A percentile compares a stretch with the other conserved stretches of the same genome.
Evolutionary conservation across 371 early-diverging fungal genomes (phyloP).

Genomic region (Mucor lusitanicus): DNA sequence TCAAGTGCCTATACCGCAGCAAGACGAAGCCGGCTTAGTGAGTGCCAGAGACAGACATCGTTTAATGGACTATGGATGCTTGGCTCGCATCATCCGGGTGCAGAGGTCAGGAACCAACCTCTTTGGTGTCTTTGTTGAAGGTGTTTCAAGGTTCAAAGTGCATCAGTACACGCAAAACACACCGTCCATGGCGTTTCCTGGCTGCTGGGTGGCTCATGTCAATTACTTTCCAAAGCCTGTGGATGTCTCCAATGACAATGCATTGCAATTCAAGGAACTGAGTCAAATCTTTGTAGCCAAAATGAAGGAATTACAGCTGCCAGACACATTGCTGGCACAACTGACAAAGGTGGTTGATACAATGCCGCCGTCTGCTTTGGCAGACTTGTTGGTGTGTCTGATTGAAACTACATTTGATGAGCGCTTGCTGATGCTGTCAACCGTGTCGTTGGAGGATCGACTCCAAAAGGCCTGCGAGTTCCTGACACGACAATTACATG

Average conservation of each 20-base stretch:
- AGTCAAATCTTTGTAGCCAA: slow-evolving; percentile 57
- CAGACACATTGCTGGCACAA: slow-evolving; percentile 62
- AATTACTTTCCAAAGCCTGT: slow-evolving; percentile 3
- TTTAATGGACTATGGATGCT: slow-evolving; percentile 38
- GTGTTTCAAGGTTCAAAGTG: slow-evolving; percentile 30
- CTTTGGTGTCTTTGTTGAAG: slow-evolving; percentile 36
- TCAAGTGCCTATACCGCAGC: slow-evolving; percentile 12
- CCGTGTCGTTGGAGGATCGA: slow-evolving; percentile 57
- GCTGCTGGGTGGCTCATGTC: slow-evolving; percentile 27
- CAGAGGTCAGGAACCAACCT: slow-evolving; percentile 33
- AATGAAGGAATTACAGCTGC: slow-evolving; percentile 70
- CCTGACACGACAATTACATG: slow-evolving; percentile 70
- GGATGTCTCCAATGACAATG: not conserved
- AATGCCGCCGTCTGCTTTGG: slow-evolving; percentile 62
- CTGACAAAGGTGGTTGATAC: slow-evolving; percentile 65
- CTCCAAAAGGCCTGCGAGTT: slow-evolving; percentile 57
- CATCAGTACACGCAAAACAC: not conserved
- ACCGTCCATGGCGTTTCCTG: slow-evolving; percentile 14
- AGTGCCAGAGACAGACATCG: slow-evolving; percentile 7
- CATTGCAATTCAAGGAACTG: slow-evolving; percentile 49
- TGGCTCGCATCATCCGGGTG: slow-evolving; percentile 41
- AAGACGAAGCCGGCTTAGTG: not conserved
- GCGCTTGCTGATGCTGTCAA: slow-evolving; percentile 66
- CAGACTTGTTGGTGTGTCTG: slow-evolving; percentile 72
- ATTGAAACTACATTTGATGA: slow-evolving; percentile 76